Base-by-base conservation (phyloP, 805 yeast genomes). In the Kodamaea jinghongensis region DNA sequence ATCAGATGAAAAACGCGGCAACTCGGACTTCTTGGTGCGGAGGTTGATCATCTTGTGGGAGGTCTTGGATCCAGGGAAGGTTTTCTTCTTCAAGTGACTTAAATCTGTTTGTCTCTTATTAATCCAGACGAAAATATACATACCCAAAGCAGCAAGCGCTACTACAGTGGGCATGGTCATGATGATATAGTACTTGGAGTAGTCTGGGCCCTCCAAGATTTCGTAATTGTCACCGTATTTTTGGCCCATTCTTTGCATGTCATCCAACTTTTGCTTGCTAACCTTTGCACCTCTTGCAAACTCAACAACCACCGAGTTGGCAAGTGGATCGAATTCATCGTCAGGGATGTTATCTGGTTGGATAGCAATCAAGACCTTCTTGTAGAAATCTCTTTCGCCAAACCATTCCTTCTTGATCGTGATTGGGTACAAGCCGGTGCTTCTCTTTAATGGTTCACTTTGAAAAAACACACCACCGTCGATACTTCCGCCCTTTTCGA, bases 311-410 rank as follows among this genome's bases (percentile, higher is more conserved):
- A 75, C 40, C 46, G 64, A 46, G 59, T 67, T 60, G 9, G 59
- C 56, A 46, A 77, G 46, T 10, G 77, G 65, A 45, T 78, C 70
- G 54, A 83, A 83, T 2, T 82, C 90, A 3, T 81, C 86, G 56
- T 82, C 88, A 2, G 68, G 52, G 13, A 81, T 69, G 32, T 67
- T 67, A 39, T 79, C 83, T 1, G 95, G 91, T 60, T 89, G 96
- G 34, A 88, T 72, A 2, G 90, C 70, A 30, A 88, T 62, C 36
- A 81, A 67, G 9, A 85, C 80, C 45, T 74, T 73, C 51, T 75
- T 77, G 49, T 70, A 75, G 48, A 65, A 59, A 3, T 74, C 81
- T 28, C 67, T 68, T 10, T 51, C 46, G 6, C 56, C 55, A 23
- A 87, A 63, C 90, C 95, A 87, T 9, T 71, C 78, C 41, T 75